phyloP scores from a whole-genome alignment of 768 basidiomycete genomes.

The Mycena sanguinolenta region DNA sequence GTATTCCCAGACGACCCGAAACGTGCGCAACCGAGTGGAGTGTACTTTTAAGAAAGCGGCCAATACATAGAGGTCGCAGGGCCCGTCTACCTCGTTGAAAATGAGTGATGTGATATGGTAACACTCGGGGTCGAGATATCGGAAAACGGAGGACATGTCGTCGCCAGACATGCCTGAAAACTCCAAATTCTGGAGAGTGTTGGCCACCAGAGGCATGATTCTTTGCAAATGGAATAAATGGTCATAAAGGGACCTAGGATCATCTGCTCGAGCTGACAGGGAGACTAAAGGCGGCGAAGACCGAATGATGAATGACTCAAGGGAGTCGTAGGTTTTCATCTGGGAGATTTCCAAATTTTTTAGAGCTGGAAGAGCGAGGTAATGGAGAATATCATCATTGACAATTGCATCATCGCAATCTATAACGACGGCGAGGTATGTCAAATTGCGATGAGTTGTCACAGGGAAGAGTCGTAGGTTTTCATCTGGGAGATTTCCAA shows the following conservation, averaged over 20 bases:
- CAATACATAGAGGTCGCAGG: neutral
- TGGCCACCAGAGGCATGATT: neutral
- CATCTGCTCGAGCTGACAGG: neutral
- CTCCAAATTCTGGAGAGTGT: neutral
- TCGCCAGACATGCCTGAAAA: neutral
- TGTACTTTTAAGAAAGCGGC: neutral
- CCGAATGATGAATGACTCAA: neutral
- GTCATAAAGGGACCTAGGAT: neutral
- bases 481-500: neutral
- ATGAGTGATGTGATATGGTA: neutral
- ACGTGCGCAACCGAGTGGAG: neutral
- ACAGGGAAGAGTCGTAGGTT: neutral
- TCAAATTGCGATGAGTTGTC: too few relatives aligned
- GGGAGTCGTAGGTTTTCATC: neutral
- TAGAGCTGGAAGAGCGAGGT: neutral
- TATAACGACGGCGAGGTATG: too few relatives aligned
- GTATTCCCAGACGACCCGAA: neutral
- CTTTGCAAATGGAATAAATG: too few relatives aligned
- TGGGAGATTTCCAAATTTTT: neutral
- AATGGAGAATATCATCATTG: neutral
- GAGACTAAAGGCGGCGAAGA: neutral
- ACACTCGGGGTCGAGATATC: too few relatives aligned
- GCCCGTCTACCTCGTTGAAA: neutral
- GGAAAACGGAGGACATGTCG: neutral
- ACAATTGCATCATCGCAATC: too few relatives aligned